Evolutionary conservation across 2,329 filamentous ascomycete species (phyloP).

Genomic region (Arthrobotrys conoides): DNA sequence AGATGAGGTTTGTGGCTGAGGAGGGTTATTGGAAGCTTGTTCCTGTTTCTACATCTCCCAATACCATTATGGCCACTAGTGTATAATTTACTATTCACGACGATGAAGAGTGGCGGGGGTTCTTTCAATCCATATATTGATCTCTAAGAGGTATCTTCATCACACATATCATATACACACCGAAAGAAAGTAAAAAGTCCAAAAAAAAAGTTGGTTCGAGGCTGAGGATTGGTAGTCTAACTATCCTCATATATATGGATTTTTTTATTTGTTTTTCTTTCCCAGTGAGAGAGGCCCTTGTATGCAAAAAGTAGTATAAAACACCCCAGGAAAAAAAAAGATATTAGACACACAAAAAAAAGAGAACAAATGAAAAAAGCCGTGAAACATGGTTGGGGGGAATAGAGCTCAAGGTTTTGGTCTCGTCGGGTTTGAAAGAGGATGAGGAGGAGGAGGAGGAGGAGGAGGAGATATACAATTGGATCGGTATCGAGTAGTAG

Average conservation of each 20-base stretch:
- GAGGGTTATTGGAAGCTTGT: neutral
- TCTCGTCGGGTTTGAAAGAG: neutral
- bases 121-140: conserved; percentile 3
- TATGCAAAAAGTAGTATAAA: conserved; percentile 20
- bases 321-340: conserved; percentile 26
- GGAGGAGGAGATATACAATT: conserved; percentile 1
- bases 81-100: neutral
- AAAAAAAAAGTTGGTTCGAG: neutral
- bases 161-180: neutral
- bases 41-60: neutral
- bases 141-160: neutral
- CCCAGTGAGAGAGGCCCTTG: neutral
- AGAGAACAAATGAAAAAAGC: neutral
- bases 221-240: no score
- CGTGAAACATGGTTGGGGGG: conserved; percentile 2
- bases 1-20: neutral
- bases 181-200: neutral
- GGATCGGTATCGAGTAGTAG: neutral
- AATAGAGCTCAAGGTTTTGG: neutral
- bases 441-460: neutral
- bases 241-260: neutral
- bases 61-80: neutral
- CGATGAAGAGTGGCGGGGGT: no score
- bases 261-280: conserved; percentile 5
- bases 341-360: conserved; percentile 4